Evolutionary conservation across 345 rosid species (phyloP).

Genomic region (Theobroma cacao): DNA sequence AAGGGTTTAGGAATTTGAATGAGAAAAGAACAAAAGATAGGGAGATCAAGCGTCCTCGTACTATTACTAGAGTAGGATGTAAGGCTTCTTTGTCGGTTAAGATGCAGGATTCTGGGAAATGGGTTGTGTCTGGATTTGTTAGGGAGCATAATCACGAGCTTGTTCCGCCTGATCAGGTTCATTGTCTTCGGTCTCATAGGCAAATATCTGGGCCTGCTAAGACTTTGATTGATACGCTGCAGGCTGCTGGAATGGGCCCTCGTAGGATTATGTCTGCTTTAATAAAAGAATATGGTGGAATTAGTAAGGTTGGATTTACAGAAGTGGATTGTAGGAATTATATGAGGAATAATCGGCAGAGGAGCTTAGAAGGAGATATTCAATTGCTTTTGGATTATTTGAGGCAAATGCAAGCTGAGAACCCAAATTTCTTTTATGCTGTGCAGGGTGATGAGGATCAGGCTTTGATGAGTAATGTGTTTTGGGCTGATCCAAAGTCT

Average conservation of each 20-base stretch:
- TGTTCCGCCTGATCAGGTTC: constrained; percentile 62
- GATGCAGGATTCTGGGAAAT: constrained; percentile 65
- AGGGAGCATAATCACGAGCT: constrained; percentile 55
- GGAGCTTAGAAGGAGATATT: constrained; percentile 47
- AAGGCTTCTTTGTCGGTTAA: constrained; percentile 57
- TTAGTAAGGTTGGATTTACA: constrained; percentile 57
- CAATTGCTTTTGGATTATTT: constrained; percentile 52
- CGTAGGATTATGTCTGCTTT: constrained; percentile 58
- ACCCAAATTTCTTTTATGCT: constrained; percentile 36
- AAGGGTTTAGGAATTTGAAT: constrained; percentile 58
- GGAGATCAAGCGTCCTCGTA: constrained; percentile 62
- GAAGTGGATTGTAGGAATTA: constrained; percentile 61
- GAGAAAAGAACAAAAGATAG: constrained; percentile 60
- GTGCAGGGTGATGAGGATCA: constrained; percentile 42
- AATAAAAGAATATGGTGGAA: constrained; percentile 60
- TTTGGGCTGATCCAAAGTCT: constrained; percentile 50
- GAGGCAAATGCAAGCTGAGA: constrained; percentile 44
- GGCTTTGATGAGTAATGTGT: constrained; percentile 35
- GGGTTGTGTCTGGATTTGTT: constrained; percentile 53
- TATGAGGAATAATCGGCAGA: constrained; percentile 53
- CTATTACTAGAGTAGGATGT: constrained; percentile 56
- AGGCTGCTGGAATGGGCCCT: constrained; percentile 68
- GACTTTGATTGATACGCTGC: constrained; percentile 60
- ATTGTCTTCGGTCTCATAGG: constrained; percentile 54
- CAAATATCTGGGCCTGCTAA: constrained; percentile 64